Base-by-base conservation (phyloP, 306 rosid species). In the Ormosia emarginata region DNA sequence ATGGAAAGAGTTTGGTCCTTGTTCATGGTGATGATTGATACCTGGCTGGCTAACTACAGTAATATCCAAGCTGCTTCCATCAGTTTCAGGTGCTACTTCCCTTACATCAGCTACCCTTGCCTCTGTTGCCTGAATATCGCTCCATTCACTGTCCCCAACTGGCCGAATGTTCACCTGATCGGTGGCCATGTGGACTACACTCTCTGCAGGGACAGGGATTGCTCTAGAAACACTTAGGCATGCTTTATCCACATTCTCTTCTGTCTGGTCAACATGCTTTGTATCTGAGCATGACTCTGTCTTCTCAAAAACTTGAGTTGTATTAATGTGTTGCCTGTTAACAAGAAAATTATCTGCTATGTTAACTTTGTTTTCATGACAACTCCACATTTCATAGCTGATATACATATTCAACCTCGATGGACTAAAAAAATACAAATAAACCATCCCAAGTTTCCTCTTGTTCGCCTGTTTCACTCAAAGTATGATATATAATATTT, bases 201-300 rank as follows among this genome's bases (percentile, higher is more conserved):
- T 90, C 92, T 92, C 99, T 15, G 86, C 97, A 29, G 94, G 89
- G 55, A 81, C 88, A 0, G 91, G 90, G 29, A 83, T 79, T 18
- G 94, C 90, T 88, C 92, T 89, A 24, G 97, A 92, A 81, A 80
- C 90, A 79, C 94, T 93, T 56, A 96, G 89, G 88, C 99, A 96
- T 62, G 99, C 99, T 87, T 96, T 96, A 77, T 96, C 99, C 76
- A 96, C 98, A 79, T 96, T 94, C 79, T 88, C 97, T 6, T 91
- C 91, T 0, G 94, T 93, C 43, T 86, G 90, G 78, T 96, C 99
- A 17, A 94, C 94, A 18, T 91, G 99, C 88, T 96, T 96, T 15
- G 99, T 96, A 77, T 90, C 94, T 17, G 96, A 90, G 90, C 93
- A 87, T 78, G 97, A 89, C 88, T 94, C 98, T 0, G 92, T 84